phyloP scores from a whole-genome alignment of 2,329 filamentous ascomycete species.

The Alternaria sp. region DNA sequence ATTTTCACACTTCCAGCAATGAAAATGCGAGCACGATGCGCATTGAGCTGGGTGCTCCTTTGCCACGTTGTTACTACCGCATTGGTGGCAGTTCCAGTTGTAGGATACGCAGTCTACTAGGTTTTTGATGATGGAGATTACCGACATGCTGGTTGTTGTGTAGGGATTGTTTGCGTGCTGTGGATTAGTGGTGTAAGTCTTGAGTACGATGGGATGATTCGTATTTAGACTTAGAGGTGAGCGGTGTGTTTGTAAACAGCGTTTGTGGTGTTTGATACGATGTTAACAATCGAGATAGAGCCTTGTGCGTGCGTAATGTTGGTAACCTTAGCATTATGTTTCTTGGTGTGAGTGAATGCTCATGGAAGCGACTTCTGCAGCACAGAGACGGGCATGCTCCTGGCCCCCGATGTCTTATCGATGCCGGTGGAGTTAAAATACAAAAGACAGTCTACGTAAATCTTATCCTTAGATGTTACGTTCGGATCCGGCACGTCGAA shows the following conservation, averaged over 20 bases:
- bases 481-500: neutral
- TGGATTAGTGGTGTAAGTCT: neutral
- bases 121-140: neutral
- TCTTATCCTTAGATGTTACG: neutral
- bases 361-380: neutral
- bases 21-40: neutral
- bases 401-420: neutral
- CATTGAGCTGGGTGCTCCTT: neutral
- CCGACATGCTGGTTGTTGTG: neutral
- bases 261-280: neutral
- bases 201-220: neutral
- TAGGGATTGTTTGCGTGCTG: neutral
- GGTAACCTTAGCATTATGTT: neutral
- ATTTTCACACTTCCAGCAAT: slow-evolving; percentile 2
- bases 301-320: neutral
- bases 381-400: neutral
- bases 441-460: neutral
- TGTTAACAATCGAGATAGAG: neutral
- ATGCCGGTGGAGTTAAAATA: neutral
- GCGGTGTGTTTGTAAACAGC: neutral
- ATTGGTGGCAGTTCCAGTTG: slow-evolving; percentile 1
- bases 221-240: neutral
- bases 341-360: neutral
- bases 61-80: neutral
- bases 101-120: neutral